phyloP scores from a whole-genome alignment of 108 stramenopile species.

The Nitzschia sp. region DNA sequence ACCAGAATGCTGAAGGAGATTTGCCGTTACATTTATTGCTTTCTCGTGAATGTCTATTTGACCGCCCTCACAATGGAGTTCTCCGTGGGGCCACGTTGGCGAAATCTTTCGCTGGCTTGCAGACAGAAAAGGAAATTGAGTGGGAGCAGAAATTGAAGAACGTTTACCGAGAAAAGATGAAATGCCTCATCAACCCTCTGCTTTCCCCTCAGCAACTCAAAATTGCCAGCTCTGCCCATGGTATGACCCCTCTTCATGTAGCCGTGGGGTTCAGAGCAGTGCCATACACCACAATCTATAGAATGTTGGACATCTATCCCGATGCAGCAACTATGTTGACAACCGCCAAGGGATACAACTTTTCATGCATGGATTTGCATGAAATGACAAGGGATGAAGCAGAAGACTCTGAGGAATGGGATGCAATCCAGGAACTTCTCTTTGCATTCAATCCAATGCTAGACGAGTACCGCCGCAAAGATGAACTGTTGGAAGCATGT shows the following conservation, averaged over 20 bases:
- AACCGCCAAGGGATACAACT: conserved; percentile 29
- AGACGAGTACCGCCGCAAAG: conserved; percentile 30
- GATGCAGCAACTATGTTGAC: conserved; percentile 34
- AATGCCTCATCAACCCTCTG: conserved; percentile 37
- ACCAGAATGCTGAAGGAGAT: conserved; percentile 37
- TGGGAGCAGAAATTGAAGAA: conserved; percentile 29
- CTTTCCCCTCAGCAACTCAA: conserved; percentile 22
- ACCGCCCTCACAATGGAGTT: conserved; percentile 10
- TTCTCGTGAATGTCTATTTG: conserved; percentile 26
- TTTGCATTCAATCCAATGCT: conserved; percentile 42
- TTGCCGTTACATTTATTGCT: conserved; percentile 45
- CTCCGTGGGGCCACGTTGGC: conserved; percentile 33
- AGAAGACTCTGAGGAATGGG: conserved; percentile 42
- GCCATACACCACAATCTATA: conserved; percentile 33
- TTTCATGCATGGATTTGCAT: conserved; percentile 44
- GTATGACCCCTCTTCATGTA: conserved; percentile 54
- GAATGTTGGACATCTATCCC: conserved; percentile 41
- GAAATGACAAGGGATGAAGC: conserved; percentile 30
- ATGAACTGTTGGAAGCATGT: conserved; percentile 43
- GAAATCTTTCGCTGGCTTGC: conserved; percentile 13
- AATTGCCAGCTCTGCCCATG: conserved; percentile 38
- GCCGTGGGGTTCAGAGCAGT: conserved; percentile 41
- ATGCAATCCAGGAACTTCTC: conserved; percentile 38
- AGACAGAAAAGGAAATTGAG: conserved; percentile 28
- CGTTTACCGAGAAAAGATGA: conserved; percentile 34